Evolutionary conservation across 768 basidiomycete species (phyloP).

Genomic region (Cystofilobasidium capitatum): DNA sequence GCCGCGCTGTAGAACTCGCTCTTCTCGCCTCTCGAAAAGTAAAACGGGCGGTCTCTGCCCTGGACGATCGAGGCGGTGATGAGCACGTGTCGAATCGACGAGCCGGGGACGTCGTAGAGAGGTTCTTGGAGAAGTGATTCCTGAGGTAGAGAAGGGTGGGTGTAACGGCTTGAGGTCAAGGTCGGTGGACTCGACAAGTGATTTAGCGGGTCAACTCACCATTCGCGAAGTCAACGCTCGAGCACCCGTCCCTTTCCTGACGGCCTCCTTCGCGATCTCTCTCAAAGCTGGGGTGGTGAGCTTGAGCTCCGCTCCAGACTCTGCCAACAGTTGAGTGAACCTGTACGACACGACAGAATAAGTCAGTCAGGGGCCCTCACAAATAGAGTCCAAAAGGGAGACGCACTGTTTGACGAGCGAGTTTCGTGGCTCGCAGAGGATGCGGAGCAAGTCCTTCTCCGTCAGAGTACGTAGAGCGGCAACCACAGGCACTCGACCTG

Average conservation of each 20-base stretch:
- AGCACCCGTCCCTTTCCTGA: background rate
- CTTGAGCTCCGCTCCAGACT: conserved; percentile 2
- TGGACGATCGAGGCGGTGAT: background rate
- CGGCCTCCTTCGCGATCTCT: conserved; percentile 4
- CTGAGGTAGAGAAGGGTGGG: background rate
- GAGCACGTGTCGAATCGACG: conserved; percentile 4
- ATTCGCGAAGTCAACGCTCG: background rate
- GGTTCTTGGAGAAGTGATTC: conserved; percentile 2
- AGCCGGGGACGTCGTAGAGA: conserved; percentile 4
- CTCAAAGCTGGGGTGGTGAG: background rate
- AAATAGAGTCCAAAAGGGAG: background rate
- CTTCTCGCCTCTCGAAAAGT: background rate
- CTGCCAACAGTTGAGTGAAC: conserved; percentile 2
- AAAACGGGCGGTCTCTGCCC: background rate
- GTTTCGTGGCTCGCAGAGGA: conserved; percentile 84
- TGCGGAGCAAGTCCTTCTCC: conserved; percentile 70
- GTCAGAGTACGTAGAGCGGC: conserved; percentile 73
- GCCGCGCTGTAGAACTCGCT: background rate
- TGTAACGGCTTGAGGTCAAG: no score
- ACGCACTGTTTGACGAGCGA: conserved; percentile 46
- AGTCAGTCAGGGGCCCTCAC: background rate
- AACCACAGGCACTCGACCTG: conserved; percentile 78
- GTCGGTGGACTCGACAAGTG: no score
- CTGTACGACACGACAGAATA: conserved; percentile 37
- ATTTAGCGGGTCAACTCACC: background rate